Conservation (phyloP, 176 grass and related monocot species). For the Triticum aestivum region DNA sequence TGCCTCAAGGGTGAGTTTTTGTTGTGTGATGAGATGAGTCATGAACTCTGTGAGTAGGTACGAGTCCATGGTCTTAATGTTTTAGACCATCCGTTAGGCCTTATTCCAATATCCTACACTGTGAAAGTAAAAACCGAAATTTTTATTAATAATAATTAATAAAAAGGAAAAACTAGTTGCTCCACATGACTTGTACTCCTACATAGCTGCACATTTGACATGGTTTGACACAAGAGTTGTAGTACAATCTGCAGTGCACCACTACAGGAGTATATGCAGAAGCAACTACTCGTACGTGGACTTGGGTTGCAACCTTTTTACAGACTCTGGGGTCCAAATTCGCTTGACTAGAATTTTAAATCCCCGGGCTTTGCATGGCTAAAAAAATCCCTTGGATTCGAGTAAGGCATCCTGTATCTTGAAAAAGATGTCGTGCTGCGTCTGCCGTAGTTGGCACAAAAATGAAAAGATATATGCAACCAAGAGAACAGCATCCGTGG, state of each 20-base stretch:
- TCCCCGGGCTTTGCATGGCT: too few species aligned
- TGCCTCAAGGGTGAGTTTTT: too few species aligned
- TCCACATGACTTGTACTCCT: not conserved
- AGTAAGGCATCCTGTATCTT: too few species aligned
- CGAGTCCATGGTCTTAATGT: too few species aligned
- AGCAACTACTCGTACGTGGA: constrained; percentile 10
- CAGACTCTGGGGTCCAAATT: too few species aligned
- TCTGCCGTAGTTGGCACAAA: not conserved
- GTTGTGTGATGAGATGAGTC: too few species aligned
- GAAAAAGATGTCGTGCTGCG: not conserved
- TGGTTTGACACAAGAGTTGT: not conserved
- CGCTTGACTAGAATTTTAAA: too few species aligned
- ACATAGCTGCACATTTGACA: not conserved
- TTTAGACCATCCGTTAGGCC: too few species aligned
- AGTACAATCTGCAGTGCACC: not conserved
- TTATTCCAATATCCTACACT: constrained; percentile 10
- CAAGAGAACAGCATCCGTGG: not conserved
- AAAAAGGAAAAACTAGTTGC: not conserved
- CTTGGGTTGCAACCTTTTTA: constrained; percentile 7
- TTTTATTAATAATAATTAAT: too few species aligned
- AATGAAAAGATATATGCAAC: not conserved
- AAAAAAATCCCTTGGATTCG: too few species aligned
- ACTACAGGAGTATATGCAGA: constrained; percentile 23
- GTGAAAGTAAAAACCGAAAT: not conserved
- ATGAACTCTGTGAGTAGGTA: too few species aligned